Evolutionary conservation across 768 basidiomycete genomes (phyloP).

Genomic region (Flagelloscypha sp.): DNA sequence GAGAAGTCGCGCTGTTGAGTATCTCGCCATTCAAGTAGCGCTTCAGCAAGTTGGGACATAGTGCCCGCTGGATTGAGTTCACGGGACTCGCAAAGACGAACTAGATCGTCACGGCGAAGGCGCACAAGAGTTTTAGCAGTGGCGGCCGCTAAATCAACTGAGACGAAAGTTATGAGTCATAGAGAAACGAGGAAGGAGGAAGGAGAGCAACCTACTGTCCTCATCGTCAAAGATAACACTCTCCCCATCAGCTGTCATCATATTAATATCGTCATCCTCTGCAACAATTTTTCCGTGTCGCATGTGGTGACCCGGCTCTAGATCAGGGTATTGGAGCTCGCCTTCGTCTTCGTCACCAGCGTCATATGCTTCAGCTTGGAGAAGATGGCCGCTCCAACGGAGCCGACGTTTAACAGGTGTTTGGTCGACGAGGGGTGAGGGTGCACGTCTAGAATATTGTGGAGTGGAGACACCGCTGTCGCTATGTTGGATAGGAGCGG

Average conservation of each 20-base stretch:
- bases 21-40: slow-evolving; percentile 57
- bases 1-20: slow-evolving; percentile 48
- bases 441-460: too few species aligned
- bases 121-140: slow-evolving; percentile 53
- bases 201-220: too few species aligned
- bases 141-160: slow-evolving; percentile 51
- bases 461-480: slow-evolving; percentile 34
- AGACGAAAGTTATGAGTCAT: slow-evolving; percentile 18
- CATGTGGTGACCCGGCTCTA: slow-evolving; percentile 41
- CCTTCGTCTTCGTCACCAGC: slow-evolving; percentile 28
- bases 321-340: slow-evolving; percentile 30
- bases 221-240: too few species aligned
- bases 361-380: slow-evolving; percentile 32
- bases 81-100: slow-evolving; percentile 55
- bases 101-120: slow-evolving; percentile 56
- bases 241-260: slow-evolving; percentile 28
- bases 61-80: slow-evolving; percentile 53
- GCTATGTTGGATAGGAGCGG: slow-evolving; percentile 15
- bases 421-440: slow-evolving; percentile 30
- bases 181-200: too few species aligned
- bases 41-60: slow-evolving; percentile 59
- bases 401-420: slow-evolving; percentile 58
- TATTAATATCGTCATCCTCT: slow-evolving; percentile 33
- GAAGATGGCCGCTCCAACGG: slow-evolving; percentile 43
- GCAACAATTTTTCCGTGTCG: slow-evolving; percentile 66